Evolutionary conservation across 176 grass and related monocot species (phyloP), one percentile per base, ranked within the genome.

Genomic region (Oryza glaberrima): DNA sequence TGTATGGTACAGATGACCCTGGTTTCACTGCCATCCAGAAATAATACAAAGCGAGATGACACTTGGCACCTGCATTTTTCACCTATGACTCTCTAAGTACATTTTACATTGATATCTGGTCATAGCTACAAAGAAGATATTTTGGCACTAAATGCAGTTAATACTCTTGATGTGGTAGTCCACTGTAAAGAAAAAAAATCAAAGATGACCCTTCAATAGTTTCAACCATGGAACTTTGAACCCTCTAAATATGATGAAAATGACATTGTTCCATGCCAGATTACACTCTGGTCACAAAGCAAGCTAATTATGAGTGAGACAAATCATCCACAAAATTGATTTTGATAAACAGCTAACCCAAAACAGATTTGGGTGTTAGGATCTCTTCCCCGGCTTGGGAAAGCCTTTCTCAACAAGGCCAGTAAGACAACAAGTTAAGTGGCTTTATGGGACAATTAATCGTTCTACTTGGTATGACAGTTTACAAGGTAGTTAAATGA

Each of bases 71-170:
- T 41, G 2, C 20, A 16, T 28, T 81, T 78, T 71, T 11, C 20
- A 7, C 67, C 48, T 58, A 26, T 46, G 70, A 36, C 35, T 17
- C 52, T 15, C 16, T 19, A 19, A 45, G n/a, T 82, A n/a, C 22
- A 45, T 82, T 82, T 44, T 30, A 43, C 10, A 82, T n/a, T 20
- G 69, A 20, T 30, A 60, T 6, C 61, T 14, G 12, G 80, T 46
- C 54, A 64, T 64, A 9, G 34, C 35, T 23, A 64, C 12, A 43
- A 3, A 64, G 6, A 64, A 9, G 10, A 63, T 82, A 82, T 73
- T 73, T 9, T 46, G 60, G 43, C 19, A 47, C 70, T 12, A 61
- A 44, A 82, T 82, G n/a, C 34, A 44, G 43, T 44, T 44, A 44
- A 44, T 7, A 82, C 35, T 19, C 35, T 72, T 72, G 4, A 63